Conservation (phyloP, 257 asterid genomes). For the Perilla frutescens region DNA sequence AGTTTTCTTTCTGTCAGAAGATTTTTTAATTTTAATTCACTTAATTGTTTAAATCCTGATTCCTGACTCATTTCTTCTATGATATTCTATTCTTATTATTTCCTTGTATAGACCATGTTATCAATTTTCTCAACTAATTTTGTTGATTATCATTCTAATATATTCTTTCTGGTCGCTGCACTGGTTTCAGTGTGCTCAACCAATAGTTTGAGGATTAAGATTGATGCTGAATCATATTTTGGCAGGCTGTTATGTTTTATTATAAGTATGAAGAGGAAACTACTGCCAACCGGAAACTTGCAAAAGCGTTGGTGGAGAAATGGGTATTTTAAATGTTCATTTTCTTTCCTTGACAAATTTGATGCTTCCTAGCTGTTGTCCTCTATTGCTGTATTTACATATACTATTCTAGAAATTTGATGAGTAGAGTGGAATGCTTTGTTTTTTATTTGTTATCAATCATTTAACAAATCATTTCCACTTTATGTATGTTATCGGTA, state of each 20-base stretch:
- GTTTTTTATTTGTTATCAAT: neutral
- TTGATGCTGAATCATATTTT: constrained; percentile 22
- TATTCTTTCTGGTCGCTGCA: neutral
- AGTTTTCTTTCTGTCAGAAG: constrained; percentile 8
- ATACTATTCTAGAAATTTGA: too few relatives aligned
- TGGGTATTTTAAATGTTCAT: constrained; percentile 62
- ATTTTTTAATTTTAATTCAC: neutral
- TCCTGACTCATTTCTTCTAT: neutral
- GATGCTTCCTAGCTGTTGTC: neutral
- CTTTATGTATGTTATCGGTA: constrained; percentile 30
- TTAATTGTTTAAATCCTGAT: neutral
- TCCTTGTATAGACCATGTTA: neutral
- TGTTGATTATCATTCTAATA: constrained; percentile 7
- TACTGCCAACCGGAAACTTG: constrained; percentile 76
- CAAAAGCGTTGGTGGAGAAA: constrained; percentile 93
- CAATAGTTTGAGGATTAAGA: constrained; percentile 16
- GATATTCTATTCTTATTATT: neutral
- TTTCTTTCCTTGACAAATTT: neutral
- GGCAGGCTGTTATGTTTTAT: constrained; percentile 87
- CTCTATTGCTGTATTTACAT: neutral
- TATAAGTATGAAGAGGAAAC: constrained; percentile 90
- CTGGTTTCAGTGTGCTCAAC: neutral
- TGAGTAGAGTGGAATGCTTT: neutral
- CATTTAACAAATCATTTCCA: constrained; percentile 5
- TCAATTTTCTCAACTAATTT: neutral